A percentile compares a stretch with the other conserved stretches of the same genome.
Evolutionary conservation across 345 rosid species (phyloP).

Genomic region (Laguncularia racemosa): DNA sequence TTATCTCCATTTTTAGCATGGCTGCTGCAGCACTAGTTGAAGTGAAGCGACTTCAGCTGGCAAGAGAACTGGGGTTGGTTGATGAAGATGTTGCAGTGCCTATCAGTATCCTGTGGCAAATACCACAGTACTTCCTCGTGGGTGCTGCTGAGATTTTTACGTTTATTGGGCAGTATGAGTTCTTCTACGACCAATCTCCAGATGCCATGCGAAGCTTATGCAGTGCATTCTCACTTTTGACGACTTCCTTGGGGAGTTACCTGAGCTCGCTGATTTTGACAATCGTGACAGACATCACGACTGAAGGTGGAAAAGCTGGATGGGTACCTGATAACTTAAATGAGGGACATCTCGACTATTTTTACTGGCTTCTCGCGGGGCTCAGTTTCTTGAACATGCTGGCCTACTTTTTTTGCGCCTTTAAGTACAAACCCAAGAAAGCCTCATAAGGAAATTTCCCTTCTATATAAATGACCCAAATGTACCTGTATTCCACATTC

Average conservation of each 20-base stretch:
- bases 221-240: conserved; percentile 21
- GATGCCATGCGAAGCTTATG: conserved; percentile 27
- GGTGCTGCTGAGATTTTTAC: conserved; percentile 19
- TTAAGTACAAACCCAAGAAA: conserved; percentile 25
- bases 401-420: conserved; percentile 25
- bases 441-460: conserved; percentile 1
- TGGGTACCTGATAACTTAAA: conserved; percentile 44
- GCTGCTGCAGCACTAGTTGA: conserved; percentile 16
- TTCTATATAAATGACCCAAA: too few species aligned
- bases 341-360: conserved; percentile 38
- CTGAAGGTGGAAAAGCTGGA: conserved; percentile 21
- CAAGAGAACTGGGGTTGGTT: conserved; percentile 16
- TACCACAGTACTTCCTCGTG: conserved; percentile 21
- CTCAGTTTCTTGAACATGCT: conserved; percentile 28
- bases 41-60: conserved; percentile 13
- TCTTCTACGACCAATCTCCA: conserved; percentile 25
- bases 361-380: conserved; percentile 36
- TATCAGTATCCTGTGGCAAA: conserved; percentile 16
- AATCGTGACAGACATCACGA: conserved; percentile 22
- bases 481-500: too few species aligned
- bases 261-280: conserved; percentile 37
- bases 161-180: conserved; percentile 25
- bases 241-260: conserved; percentile 34
- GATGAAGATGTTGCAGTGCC: conserved; percentile 10
- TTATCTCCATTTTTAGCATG: conserved; percentile 20